Percentiles rank a stretch among this genome's conserved stretches.
Conservation (phyloP, 2,329 filamentous ascomycete species). For the Xylaria sp. region DNA sequence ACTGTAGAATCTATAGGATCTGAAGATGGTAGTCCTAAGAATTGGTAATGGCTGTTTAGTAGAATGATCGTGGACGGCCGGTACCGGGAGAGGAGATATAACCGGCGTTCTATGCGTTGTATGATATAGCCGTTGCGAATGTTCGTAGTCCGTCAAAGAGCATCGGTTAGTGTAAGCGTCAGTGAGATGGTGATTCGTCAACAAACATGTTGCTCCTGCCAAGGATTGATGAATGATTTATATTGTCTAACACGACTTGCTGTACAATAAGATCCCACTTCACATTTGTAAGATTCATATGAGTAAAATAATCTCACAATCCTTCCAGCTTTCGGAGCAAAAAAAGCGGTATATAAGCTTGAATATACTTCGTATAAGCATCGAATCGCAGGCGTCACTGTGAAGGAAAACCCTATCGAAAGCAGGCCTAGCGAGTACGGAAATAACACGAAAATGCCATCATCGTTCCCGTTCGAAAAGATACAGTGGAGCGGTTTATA, state of each 20-base stretch:
- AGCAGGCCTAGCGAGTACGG: slow-evolving; percentile 18
- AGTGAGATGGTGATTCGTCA: not conserved
- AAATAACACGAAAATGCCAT: slow-evolving; percentile 37
- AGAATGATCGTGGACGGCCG: not conserved
- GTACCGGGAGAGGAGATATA: not conserved
- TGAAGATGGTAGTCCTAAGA: not conserved
- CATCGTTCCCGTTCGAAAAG: not conserved
- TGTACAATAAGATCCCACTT: not conserved
- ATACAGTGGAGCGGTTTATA: slow-evolving; percentile 13
- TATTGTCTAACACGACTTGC: not conserved
- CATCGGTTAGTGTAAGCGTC: not conserved
- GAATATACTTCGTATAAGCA: not conserved
- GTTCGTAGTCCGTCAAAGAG: not conserved
- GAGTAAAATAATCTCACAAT: not conserved
- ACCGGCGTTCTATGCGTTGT: not conserved
- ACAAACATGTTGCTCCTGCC: not conserved
- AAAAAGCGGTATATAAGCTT: not conserved
- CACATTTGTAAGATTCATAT: not conserved
- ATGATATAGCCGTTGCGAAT: not conserved
- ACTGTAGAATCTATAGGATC: not conserved
- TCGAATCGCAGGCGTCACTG: not conserved
- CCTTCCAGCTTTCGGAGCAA: not conserved
- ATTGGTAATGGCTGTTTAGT: not conserved
- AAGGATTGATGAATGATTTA: not conserved
- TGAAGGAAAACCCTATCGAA: slow-evolving; percentile 2